Percentiles rank a stretch among this genome's conserved stretches.
These are phyloP conservation scores for Phytophthora crassamura DNA, from an alignment of 352 stramenopile genomes.

Conservation along the genomic window DNA sequence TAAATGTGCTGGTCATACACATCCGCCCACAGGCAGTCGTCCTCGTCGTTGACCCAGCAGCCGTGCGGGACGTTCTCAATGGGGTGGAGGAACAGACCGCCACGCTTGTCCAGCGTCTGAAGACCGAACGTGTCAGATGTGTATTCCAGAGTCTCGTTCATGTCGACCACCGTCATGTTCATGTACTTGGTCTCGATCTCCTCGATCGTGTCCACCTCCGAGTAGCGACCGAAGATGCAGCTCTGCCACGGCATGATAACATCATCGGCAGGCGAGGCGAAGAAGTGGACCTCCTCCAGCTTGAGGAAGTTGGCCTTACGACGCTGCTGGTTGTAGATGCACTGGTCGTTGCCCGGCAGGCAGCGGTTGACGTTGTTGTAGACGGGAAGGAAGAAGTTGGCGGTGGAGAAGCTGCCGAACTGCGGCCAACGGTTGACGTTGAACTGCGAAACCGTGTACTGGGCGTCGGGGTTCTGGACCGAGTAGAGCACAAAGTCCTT, in stretches of 20 bases:
- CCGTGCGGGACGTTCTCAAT: conserved; percentile 33
- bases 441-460: conserved; percentile 31
- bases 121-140: conserved; percentile 45
- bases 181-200: conserved; percentile 39
- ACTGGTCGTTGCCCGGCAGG: conserved; percentile 23
- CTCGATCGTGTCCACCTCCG: conserved; percentile 33
- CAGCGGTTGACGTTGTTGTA: conserved; percentile 45
- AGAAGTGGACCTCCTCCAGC: conserved; percentile 46
- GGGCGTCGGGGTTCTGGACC: conserved; percentile 25
- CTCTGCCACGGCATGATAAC: conserved; percentile 52
- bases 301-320: conserved; percentile 51
- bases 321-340: conserved; percentile 33
- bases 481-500: conserved; percentile 39
- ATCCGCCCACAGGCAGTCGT: conserved; percentile 39
- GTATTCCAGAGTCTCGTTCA: conserved; percentile 44
- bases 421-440: conserved; percentile 45
- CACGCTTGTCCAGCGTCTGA: conserved; percentile 40
- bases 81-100: conserved; percentile 37
- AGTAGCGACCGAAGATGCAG: conserved; percentile 50
- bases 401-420: conserved; percentile 24
- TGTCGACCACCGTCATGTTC: conserved; percentile 38
- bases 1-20: conserved; percentile 56
- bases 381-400: conserved; percentile 45
- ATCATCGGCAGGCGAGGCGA: conserved; percentile 45
- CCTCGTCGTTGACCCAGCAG: conserved; percentile 45